A percentile compares a stretch with the other conserved stretches of the same genome.
phyloP scores from a whole-genome alignment of 148 eudicot species.

The Amaranthus palmeri region DNA sequence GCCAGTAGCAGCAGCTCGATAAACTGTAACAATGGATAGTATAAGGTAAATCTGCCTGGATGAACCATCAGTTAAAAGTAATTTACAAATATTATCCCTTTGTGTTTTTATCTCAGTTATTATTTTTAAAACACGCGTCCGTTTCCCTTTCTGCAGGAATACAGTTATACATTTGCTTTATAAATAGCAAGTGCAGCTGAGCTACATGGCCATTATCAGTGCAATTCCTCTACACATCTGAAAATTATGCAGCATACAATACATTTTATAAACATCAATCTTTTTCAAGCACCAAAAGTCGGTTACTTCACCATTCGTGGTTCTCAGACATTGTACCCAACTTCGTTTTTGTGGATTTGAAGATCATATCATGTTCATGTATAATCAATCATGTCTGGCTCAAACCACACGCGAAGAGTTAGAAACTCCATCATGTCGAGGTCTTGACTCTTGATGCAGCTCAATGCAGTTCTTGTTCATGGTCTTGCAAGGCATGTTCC shows the following conservation, averaged over 20 bases:
- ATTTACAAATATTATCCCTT: not conserved
- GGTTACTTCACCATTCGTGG: not conserved
- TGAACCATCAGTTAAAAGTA: not conserved
- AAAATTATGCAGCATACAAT: too few relatives aligned
- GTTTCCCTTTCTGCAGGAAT: not conserved
- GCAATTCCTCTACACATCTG: too few relatives aligned
- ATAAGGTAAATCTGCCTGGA: not conserved
- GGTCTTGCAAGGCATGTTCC: not conserved
- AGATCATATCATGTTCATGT: not conserved
- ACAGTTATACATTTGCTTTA: not conserved
- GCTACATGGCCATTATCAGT: too few relatives aligned
- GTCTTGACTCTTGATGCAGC: not conserved
- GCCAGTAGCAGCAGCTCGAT: too few relatives aligned
- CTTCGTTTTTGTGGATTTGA: not conserved
- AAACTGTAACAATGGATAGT: not conserved
- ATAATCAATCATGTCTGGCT: not conserved
- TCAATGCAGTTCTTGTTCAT: not conserved
- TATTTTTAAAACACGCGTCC: too few relatives aligned
- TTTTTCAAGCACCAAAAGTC: not conserved
- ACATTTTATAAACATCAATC: too few relatives aligned
- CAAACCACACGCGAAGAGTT: not conserved
- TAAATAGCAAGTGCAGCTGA: not conserved
- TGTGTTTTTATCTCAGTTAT: not conserved
- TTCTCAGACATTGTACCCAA: not conserved
- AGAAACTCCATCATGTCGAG: not conserved